These are phyloP conservation scores for Salix suchowensis DNA, from an alignment of 345 rosid genomes.

Conservation along the genomic window DNA sequence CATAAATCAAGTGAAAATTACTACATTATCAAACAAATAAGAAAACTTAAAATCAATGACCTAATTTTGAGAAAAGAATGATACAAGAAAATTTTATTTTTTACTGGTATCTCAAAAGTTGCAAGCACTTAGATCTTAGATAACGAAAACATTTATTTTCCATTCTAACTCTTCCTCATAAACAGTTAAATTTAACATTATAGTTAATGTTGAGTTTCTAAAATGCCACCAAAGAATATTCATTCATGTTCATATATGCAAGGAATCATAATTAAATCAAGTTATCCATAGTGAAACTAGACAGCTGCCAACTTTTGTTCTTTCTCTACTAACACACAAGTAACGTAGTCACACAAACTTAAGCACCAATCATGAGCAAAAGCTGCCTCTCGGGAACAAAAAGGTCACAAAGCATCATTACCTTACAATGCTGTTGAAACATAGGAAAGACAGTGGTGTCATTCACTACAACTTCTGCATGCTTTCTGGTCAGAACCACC, in stretches of 20 bases:
- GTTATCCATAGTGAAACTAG: background rate
- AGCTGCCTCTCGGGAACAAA: background rate
- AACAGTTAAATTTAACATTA: background rate
- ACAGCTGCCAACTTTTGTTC: background rate
- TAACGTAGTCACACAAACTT: background rate
- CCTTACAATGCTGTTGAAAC: slow-evolving; percentile 92
- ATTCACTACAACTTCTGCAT: slow-evolving; percentile 76
- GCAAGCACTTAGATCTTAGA: background rate
- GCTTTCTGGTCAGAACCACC: slow-evolving; percentile 84
- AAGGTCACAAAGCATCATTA: slow-evolving; percentile 29
- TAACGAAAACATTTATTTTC: background rate
- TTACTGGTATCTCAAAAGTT: background rate
- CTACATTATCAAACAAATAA: slow-evolving; percentile 2
- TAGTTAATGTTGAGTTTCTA: background rate
- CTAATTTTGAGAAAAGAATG: background rate
- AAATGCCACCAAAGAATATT: background rate
- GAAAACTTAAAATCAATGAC: background rate
- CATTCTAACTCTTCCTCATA: background rate
- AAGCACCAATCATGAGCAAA: background rate
- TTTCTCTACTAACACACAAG: background rate
- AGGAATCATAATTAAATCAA: background rate
- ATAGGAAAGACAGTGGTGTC: slow-evolving; percentile 72
- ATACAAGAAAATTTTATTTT: background rate
- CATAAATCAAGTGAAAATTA: background rate
- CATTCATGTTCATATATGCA: background rate